Percentiles rank a stretch among this genome's conserved stretches.
Conservation (phyloP, 495 filamentous ascomycete species). For the Penicillium mononematosum region DNA sequence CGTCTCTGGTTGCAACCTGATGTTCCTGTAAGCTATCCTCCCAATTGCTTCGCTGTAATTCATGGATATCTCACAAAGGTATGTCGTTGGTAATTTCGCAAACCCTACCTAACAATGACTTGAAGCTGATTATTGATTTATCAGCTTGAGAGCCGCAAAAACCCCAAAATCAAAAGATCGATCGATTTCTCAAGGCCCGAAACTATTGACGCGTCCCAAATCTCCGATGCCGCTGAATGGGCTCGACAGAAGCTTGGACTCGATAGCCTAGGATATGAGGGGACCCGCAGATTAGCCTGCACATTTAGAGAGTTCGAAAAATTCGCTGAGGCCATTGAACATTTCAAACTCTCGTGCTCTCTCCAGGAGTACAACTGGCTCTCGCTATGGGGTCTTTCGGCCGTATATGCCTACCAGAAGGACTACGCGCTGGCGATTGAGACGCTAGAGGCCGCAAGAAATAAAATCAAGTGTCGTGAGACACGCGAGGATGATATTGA, state of each 20-base stretch:
- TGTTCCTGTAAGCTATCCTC: background rate
- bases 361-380: constrained; percentile 18
- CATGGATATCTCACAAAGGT: constrained; percentile 24
- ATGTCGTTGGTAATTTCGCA: background rate
- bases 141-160: constrained; percentile 17
- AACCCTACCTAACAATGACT: background rate
- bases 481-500: background rate
- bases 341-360: constrained; percentile 17
- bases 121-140: constrained; percentile 1
- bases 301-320: constrained; percentile 10
- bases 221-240: constrained; percentile 13
- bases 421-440: constrained; percentile 16
- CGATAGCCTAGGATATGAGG: constrained; percentile 15
- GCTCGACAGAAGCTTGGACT: constrained; percentile 13
- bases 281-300: constrained; percentile 17
- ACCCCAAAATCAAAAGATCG: constrained; percentile 1
- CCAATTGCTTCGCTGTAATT: constrained; percentile 3
- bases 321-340: constrained; percentile 14
- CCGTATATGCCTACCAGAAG: constrained; percentile 6
- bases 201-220: background rate
- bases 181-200: background rate
- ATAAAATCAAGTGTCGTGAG: constrained; percentile 1
- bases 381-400: constrained; percentile 15
- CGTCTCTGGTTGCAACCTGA: constrained; percentile 17
- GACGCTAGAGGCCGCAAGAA: constrained; percentile 5